Base-by-base conservation (phyloP, 225 moss, liverwort and hornwort species). In the Thuidium tamariscinum region DNA sequence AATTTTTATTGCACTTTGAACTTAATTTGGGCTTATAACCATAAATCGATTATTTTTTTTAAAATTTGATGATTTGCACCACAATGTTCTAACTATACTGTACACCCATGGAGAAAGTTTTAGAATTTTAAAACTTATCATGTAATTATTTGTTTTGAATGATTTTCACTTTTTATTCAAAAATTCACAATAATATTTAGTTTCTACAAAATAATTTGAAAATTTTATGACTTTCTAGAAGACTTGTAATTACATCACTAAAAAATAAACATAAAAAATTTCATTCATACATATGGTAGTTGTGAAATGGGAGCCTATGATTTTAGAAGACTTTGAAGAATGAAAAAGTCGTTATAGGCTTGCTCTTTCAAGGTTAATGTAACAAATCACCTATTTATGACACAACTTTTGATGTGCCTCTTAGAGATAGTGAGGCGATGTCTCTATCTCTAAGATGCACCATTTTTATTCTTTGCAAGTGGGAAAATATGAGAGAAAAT, bases 401-500 rank as follows among this genome's bases (percentile, higher is more conserved):
- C 2, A 36, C 20, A 36, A 66, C 21, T 20, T 66, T 20, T 36
- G n/a, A 69, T 14, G 1, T 8, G 5, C 25, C 8, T 2, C 12
- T 0, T 69, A 0, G 5, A 25, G 1, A 41, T 1, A 13, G 14
- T 23, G 1, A n/a, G n/a, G n/a, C n/a, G n/a, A n/a, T n/a, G n/a
- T n/a, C n/a, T n/a, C n/a, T n/a, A n/a, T n/a, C n/a, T n/a, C n/a
- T n/a, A n/a, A n/a, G n/a, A n/a, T n/a, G n/a, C n/a, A n/a, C n/a
- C n/a, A n/a, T 13, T 0, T 68, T 41, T 69, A 41, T 25, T 39
- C 66, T 66, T 69, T 5, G 41, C 8, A 25, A 1, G 0, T 15
- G 1, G 1, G 0, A 69, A 41, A 23, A 2, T 25, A 41, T 26
- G 5, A 69, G 4, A 41, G 2, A 25, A 69, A 69, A 6, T 2